phyloP scores from a whole-genome alignment of 495 filamentous ascomycete genomes.

The Cercophora samala region DNA sequence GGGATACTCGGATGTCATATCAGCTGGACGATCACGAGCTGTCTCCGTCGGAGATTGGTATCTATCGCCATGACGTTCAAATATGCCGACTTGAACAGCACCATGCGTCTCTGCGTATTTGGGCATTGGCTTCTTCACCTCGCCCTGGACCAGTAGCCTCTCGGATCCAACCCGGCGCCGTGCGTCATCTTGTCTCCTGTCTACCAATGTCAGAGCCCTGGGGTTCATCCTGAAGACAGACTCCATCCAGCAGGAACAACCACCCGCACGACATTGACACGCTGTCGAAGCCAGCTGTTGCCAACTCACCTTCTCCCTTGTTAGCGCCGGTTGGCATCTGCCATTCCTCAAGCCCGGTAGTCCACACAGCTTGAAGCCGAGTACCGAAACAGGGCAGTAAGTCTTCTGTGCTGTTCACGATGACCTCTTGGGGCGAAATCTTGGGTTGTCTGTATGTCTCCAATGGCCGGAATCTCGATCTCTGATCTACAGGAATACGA shows the following conservation, averaged over 20 bases:
- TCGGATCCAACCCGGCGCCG: background rate
- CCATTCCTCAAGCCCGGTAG: background rate
- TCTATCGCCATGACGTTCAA: background rate
- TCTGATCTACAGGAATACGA: background rate
- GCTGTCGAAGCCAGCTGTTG: slow-evolving; percentile 6
- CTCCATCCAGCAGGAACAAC: background rate
- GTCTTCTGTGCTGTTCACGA: background rate
- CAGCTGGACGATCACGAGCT: background rate
- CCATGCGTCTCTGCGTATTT: background rate
- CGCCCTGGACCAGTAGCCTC: background rate
- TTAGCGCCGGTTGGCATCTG: slow-evolving; percentile 3
- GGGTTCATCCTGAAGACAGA: background rate
- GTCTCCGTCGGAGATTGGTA: background rate
- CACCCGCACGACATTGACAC: slow-evolving; percentile 6
- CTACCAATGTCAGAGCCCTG: background rate
- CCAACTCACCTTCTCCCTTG: slow-evolving; percentile 3
- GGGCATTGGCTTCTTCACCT: background rate
- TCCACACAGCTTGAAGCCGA: background rate
- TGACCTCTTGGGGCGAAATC: background rate
- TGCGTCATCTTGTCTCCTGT: background rate
- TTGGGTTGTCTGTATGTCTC: background rate
- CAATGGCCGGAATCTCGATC: background rate
- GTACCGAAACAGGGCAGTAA: background rate
- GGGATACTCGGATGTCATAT: background rate
- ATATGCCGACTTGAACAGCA: background rate